Conservation (phyloP, 148 eudicot genomes). For the Bassia scoparia region DNA sequence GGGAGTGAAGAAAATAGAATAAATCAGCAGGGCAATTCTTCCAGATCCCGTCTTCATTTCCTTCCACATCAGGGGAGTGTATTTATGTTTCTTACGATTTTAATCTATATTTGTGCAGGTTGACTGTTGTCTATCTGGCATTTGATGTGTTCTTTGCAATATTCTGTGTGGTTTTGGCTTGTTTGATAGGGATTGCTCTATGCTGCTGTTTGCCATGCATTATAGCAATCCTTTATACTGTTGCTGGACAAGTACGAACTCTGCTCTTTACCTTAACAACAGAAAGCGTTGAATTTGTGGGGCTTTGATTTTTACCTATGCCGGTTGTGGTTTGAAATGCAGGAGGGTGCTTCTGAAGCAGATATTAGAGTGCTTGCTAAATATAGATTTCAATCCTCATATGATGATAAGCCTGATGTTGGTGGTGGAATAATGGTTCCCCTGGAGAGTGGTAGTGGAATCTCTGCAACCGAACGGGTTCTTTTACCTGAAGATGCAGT, state of each 20-base stretch:
- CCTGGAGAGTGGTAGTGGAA: slow-evolving; percentile 52
- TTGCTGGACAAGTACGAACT: slow-evolving; percentile 80
- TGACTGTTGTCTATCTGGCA: slow-evolving; percentile 88
- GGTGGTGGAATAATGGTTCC: slow-evolving; percentile 92
- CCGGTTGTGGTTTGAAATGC: slow-evolving; percentile 25
- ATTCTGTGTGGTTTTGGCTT: slow-evolving; percentile 89
- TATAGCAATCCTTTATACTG: slow-evolving; percentile 85
- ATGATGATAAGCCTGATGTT: slow-evolving; percentile 46
- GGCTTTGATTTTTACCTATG: slow-evolving; percentile 2
- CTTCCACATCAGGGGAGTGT: not conserved
- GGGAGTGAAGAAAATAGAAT: no score
- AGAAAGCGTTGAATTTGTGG: not conserved
- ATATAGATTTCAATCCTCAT: slow-evolving; percentile 53
- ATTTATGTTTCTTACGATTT: slow-evolving; percentile 4
- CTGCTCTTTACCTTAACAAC: not conserved
- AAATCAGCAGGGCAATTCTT: no score
- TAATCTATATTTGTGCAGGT: slow-evolving; percentile 50
- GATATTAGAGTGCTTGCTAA: slow-evolving; percentile 75
- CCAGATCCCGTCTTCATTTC: no score
- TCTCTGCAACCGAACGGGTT: slow-evolving; percentile 65
- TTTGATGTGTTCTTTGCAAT: slow-evolving; percentile 96
- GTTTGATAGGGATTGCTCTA: slow-evolving; percentile 83
- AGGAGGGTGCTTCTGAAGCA: slow-evolving; percentile 98
- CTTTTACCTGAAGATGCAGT: slow-evolving; percentile 90
- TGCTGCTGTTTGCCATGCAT: slow-evolving; percentile 99